These are phyloP conservation scores for Tulasnella sp. DNA, from an alignment of 768 basidiomycete species.

Conservation along the genomic window DNA sequence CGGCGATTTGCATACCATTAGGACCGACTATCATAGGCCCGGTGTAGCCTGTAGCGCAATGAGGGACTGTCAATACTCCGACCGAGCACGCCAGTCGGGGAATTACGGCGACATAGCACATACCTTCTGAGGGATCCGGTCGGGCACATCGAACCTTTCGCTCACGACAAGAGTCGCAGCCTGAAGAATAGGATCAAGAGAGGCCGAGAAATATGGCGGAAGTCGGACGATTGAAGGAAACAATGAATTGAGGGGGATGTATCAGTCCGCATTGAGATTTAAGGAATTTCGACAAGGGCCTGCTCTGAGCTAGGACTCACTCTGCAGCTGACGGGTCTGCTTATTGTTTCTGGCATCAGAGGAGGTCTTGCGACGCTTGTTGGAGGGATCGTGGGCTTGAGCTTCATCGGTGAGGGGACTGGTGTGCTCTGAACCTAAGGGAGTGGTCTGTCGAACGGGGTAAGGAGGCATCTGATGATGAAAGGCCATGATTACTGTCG, in stretches of 20 bases:
- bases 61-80: too few relatives aligned
- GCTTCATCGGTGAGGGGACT: too few relatives aligned
- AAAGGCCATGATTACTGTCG: too few relatives aligned
- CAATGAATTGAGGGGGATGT: not conserved
- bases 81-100: too few relatives aligned
- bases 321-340: constrained; percentile 8
- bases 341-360: not conserved
- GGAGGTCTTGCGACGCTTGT: too few relatives aligned
- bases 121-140: constrained; percentile 48
- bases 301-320: not conserved
- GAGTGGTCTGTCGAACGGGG: too few relatives aligned
- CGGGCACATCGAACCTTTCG: constrained; percentile 78
- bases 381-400: too few relatives aligned
- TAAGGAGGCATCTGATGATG: too few relatives aligned
- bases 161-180: constrained; percentile 77
- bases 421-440: too few relatives aligned
- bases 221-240: not conserved
- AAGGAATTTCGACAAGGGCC: not conserved
- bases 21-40: constrained; percentile 2
- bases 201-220: not conserved
- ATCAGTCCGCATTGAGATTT: not conserved
- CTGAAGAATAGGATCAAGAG: constrained; percentile 29
- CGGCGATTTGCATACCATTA: constrained; percentile 33
- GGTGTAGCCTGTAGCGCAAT: too few relatives aligned
- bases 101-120: not conserved